A percentile compares a stretch with the other conserved stretches of the same genome.
phyloP scores from a whole-genome alignment of 305 asterid species.

The Fraxinus nigra region DNA sequence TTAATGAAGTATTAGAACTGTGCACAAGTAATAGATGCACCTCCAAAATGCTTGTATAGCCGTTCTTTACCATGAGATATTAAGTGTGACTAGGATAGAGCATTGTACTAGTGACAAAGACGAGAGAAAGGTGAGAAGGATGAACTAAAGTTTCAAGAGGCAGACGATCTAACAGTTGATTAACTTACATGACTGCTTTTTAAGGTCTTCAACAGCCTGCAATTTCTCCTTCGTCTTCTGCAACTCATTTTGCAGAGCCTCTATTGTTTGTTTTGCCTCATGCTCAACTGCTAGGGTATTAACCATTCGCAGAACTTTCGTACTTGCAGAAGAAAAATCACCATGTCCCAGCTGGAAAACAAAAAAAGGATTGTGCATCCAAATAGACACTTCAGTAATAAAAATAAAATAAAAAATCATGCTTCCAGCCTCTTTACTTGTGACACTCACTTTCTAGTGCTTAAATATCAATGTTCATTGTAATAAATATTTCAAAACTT shows the following conservation, averaged over 20 bases:
- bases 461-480: neutral
- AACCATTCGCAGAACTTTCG: constrained; percentile 94
- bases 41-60: neutral
- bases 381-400: neutral
- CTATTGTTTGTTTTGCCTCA: constrained; percentile 93
- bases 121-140: constrained; percentile 4
- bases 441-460: neutral
- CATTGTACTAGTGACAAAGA: neutral
- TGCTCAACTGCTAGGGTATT: constrained; percentile 82
- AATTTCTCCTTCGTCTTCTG: constrained; percentile 89
- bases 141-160: constrained; percentile 17
- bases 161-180: constrained; percentile 1
- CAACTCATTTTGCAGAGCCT: constrained; percentile 88
- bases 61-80: neutral
- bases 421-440: neutral
- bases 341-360: constrained; percentile 89
- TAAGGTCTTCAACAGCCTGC: constrained; percentile 90
- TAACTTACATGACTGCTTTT: constrained; percentile 76
- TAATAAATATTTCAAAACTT: neutral
- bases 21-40: neutral
- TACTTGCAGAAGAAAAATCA: constrained; percentile 84
- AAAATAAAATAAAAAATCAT: neutral
- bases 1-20: neutral
- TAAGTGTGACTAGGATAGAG: neutral
- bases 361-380: neutral